phyloP scores from a whole-genome alignment of 2,329 filamentous ascomycete species.

The Neonectria ditissima region DNA sequence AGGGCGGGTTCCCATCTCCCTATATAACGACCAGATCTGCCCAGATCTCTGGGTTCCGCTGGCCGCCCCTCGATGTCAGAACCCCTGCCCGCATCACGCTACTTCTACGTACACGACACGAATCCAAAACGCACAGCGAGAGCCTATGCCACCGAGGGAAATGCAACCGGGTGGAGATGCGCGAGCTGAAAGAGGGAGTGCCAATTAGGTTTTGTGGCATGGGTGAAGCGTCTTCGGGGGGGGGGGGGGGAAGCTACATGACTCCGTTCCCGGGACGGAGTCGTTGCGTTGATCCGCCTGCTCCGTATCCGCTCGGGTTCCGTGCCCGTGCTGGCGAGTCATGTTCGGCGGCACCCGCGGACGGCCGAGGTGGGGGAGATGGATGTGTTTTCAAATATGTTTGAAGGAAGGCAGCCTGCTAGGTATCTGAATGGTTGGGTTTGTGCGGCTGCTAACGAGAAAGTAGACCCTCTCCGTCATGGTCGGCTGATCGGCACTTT shows the following conservation, averaged over 20 bases:
- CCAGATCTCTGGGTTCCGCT: background rate
- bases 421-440: no score
- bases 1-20: background rate
- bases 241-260: background rate
- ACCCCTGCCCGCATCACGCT: background rate
- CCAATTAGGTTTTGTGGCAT: background rate
- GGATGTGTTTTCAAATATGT: background rate
- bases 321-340: background rate
- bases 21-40: constrained; percentile 1
- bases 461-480: no score
- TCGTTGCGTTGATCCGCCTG: background rate
- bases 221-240: background rate
- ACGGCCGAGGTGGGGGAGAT: background rate
- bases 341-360: background rate
- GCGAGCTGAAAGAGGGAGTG: background rate
- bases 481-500: no score
- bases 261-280: background rate
- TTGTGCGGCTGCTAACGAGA: no score
- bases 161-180: background rate
- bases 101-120: background rate
- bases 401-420: background rate
- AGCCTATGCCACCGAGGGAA: background rate
- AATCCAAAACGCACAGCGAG: background rate
- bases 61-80: background rate
- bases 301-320: background rate